Evolutionary conservation across 2,329 filamentous ascomycete species (phyloP), one percentile per base, ranked within the genome.

Genomic region (Diaporthe vexans): DNA sequence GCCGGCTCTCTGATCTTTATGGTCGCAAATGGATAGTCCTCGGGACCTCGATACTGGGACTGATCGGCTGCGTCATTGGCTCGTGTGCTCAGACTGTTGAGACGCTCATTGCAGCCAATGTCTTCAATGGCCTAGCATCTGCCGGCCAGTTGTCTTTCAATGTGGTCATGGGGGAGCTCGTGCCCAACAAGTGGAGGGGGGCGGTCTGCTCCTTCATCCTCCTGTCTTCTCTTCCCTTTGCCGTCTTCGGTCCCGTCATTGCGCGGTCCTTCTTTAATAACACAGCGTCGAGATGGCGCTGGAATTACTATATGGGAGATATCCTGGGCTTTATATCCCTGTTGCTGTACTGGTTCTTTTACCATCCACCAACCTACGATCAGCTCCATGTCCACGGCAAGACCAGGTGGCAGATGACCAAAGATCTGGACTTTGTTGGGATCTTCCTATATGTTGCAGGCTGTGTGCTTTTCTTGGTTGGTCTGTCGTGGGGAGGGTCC

Each of bases 211-310:
- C 81, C 1, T 74, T 83, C 58, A 81, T 85, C 43, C 85, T 86
- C 74, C 78, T 85, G 21, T 82, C 82, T 2, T 83, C 82, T 35
- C 75, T 85, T 33, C 83, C 84, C 17, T 85, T 84, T 74, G 83
- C 84, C 72, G 81, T 84, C 37, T 85, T 86, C 73, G 87, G 86
- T 0, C 85, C 86, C 24, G 79, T 87, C 57, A 86, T 89, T 71
- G 86, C 86, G 3, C 81, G 84, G n/a, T 79, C 81, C 4, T n/a
- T 67, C 4, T 51, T 67, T 21, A 33, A 52, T 0, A 67, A 52
- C 13, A 67, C 63, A 1, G 63, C 40, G 21, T 67, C 63, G 10
- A 52, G 19, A 15, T 67, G 63, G 63, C 13, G 63, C 7, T 67
- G 63, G 63, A 67, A 21, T 10, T 67, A 37, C 29, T 67, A 67